Evolutionary conservation across 768 basidiomycete genomes (phyloP).

Genomic region (Austroboletus festivus): DNA sequence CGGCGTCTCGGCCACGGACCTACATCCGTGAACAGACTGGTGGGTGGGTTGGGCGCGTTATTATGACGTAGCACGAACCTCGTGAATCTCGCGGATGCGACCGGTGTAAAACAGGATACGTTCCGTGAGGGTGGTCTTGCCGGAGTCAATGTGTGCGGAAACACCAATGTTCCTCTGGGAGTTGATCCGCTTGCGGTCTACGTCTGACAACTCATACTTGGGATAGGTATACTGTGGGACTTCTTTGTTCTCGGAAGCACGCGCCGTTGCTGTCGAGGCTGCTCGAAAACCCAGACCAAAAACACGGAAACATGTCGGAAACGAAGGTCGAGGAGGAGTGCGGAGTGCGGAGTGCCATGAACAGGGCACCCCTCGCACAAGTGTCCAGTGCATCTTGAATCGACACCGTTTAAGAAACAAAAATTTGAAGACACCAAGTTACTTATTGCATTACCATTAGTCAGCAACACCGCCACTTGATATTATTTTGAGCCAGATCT

Average conservation of each 20-base stretch:
- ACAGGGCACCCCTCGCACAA: slow-evolving; percentile 22
- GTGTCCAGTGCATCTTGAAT: slow-evolving; percentile 26
- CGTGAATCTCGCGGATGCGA: slow-evolving; percentile 92
- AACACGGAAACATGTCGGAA: neutral
- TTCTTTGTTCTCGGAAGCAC: slow-evolving; percentile 1
- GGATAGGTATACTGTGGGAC: slow-evolving; percentile 28
- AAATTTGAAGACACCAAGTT: slow-evolving; percentile 2
- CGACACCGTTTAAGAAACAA: neutral
- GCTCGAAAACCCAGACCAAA: slow-evolving; percentile 28
- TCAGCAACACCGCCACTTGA: neutral
- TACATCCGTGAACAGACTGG: slow-evolving; percentile 30
- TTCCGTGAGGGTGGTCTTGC: slow-evolving; percentile 97
- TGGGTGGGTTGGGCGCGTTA: too few species aligned
- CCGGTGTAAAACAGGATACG: slow-evolving; percentile 96
- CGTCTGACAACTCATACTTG: slow-evolving; percentile 51
- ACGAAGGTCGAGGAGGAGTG: slow-evolving; percentile 10
- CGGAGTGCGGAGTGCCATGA: slow-evolving; percentile 27
- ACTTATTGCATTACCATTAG: neutral
- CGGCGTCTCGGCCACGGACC: slow-evolving; percentile 91
- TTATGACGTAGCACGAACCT: slow-evolving; percentile 51
- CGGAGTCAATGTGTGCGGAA: slow-evolving; percentile 92
- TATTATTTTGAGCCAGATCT: too few species aligned
- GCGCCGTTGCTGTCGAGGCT: slow-evolving; percentile 44
- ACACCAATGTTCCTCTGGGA: slow-evolving; percentile 95
- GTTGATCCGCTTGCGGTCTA: slow-evolving; percentile 61